A percentile compares a stretch with the other conserved stretches of the same genome.
Evolutionary conservation across 148 eudicot species (phyloP).

Genomic region (Drosera capensis): DNA sequence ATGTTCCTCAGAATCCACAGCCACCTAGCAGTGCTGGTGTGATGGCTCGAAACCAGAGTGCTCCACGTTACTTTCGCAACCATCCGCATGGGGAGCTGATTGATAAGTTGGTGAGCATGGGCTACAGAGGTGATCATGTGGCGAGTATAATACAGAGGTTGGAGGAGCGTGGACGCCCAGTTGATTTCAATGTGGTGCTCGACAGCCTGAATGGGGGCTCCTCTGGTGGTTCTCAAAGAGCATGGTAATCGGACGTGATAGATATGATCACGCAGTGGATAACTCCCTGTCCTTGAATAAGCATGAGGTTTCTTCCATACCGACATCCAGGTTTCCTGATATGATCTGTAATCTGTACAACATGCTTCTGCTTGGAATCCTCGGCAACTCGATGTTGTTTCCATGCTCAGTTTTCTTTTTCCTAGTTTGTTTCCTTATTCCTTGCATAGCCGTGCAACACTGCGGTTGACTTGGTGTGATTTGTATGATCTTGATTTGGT

Average conservation of each 20-base stretch:
- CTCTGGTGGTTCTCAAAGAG: constrained; percentile 65
- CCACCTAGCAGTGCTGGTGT: constrained; percentile 24
- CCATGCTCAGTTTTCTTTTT: too few species aligned
- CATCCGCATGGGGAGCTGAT: constrained; percentile 86
- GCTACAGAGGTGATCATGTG: constrained; percentile 83
- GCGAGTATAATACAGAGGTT: constrained; percentile 78
- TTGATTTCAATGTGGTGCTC: constrained; percentile 81
- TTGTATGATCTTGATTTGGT: too few species aligned
- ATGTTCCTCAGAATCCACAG: constrained; percentile 30
- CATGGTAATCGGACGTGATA: constrained; percentile 52
- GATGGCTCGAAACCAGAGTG: constrained; percentile 26
- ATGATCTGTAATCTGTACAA: too few species aligned
- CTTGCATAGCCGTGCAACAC: too few species aligned
- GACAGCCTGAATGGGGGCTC: constrained; percentile 84
- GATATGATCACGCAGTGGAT: too few species aligned
- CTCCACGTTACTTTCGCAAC: constrained; percentile 44
- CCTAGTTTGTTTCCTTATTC: too few species aligned
- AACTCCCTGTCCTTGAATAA: too few species aligned
- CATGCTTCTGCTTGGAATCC: too few species aligned
- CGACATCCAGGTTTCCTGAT: too few species aligned
- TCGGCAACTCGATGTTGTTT: too few species aligned
- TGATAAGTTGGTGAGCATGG: constrained; percentile 88
- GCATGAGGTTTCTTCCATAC: too few species aligned
- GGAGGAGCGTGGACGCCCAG: constrained; percentile 75
- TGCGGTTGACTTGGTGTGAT: too few species aligned